phyloP scores from a whole-genome alignment of 2,329 filamentous ascomycete genomes.

The Colletotrichum cuscutae region DNA sequence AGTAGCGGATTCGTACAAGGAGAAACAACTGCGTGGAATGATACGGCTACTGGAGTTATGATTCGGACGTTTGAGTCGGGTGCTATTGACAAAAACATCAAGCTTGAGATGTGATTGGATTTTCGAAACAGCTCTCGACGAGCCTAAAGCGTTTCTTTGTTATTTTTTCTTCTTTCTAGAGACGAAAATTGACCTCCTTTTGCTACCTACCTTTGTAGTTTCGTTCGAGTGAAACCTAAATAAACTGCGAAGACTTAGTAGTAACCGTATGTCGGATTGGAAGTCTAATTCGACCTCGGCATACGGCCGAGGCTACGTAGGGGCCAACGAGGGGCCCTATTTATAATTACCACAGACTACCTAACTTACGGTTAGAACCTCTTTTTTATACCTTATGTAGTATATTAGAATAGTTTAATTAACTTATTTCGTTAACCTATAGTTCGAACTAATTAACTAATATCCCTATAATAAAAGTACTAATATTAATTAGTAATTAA shows the following conservation, averaged over 20 bases:
- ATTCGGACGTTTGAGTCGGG: constrained; percentile 10
- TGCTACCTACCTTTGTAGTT: background rate
- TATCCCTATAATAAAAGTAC: too few relatives aligned
- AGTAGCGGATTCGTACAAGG: constrained; percentile 5
- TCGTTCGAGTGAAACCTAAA: background rate
- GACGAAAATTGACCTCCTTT: background rate
- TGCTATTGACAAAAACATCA: background rate
- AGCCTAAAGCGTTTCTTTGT: background rate
- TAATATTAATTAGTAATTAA: too few relatives aligned
- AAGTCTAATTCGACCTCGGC: too few relatives aligned
- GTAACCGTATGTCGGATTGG: too few relatives aligned
- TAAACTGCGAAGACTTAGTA: background rate
- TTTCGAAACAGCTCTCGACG: background rate
- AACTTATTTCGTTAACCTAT: too few relatives aligned
- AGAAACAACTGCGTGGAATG: constrained; percentile 2
- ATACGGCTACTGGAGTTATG: constrained; percentile 3
- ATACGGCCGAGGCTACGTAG: too few relatives aligned
- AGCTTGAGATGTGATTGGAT: constrained; percentile 41
- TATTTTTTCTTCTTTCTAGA: background rate
- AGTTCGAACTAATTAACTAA: too few relatives aligned
- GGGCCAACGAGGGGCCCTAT: too few relatives aligned
- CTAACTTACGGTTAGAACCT: too few relatives aligned
- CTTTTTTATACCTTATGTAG: too few relatives aligned
- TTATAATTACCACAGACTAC: too few relatives aligned
- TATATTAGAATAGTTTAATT: too few relatives aligned